Evolutionary conservation across 345 rosid species (phyloP).

Genomic region (Pugionium cornutum): DNA sequence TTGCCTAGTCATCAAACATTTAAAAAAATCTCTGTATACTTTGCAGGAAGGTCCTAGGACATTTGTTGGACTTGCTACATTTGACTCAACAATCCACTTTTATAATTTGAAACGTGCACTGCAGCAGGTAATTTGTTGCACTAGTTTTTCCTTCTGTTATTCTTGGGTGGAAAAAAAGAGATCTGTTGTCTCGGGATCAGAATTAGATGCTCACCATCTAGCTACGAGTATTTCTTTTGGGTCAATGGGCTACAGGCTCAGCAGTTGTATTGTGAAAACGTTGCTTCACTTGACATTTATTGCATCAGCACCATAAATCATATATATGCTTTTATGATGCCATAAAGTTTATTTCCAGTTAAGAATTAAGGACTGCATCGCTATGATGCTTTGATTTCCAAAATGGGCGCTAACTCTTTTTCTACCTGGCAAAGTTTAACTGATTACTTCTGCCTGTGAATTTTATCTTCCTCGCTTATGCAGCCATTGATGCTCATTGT

Average conservation of each 20-base stretch:
- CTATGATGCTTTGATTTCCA: not conserved
- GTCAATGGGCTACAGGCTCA: conserved; percentile 15
- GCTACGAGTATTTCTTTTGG: conserved; percentile 12
- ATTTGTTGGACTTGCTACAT: conserved; percentile 95
- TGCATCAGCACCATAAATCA: no score
- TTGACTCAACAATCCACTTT: conserved; percentile 93
- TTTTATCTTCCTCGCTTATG: conserved; percentile 35
- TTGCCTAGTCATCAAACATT: conserved; percentile 7
- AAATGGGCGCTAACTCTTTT: conserved; percentile 7
- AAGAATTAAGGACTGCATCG: no score
- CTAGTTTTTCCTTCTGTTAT: conserved; percentile 15
- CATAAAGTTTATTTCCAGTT: not conserved
- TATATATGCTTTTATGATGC: not conserved
- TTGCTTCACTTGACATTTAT: no score
- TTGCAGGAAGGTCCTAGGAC: conserved; percentile 98
- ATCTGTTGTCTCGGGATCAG: conserved; percentile 10
- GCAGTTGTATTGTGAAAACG: not conserved
- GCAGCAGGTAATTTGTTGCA: conserved; percentile 65
- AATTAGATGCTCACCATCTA: conserved; percentile 4
- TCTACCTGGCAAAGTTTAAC: conserved; percentile 39
- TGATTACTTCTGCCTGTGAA: conserved; percentile 43
- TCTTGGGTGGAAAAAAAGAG: conserved; percentile 16
- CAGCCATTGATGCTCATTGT: conserved; percentile 99
- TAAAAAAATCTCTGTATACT: conserved; percentile 23
- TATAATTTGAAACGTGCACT: conserved; percentile 94